Base-by-base conservation (phyloP, 208 protist species). In the Entamoeba invadens region DNA sequence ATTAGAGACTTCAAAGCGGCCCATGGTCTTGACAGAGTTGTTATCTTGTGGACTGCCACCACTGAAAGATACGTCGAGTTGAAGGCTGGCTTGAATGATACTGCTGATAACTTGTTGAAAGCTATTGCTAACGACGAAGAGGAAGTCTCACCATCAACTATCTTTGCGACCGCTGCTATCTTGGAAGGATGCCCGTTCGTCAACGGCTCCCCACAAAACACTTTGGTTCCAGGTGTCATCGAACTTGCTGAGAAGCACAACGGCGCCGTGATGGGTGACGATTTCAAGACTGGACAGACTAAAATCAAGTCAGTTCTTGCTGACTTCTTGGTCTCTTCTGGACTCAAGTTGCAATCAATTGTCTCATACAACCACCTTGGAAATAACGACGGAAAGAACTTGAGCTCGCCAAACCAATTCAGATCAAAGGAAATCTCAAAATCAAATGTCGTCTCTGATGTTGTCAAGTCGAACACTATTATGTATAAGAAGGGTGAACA, bases 221-320 rank as follows among this genome's bases (percentile, higher is more conserved):
- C 98, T 42, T 97, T 99, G 92, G 98, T 99, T 92, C 96, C 97
- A 16, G 98, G 97, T 91, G 93, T 98, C 46, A 93, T 98, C 35
- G 98, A 99, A 91, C 97, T 99, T 21, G 98, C 98, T 45, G 93
- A 96, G 91, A 94, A 95, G 91, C 93, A 98, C n/a, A 93, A 96
- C 72, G 97, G 98, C 10, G 97, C 97, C 91, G 97, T 99, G 93
- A 98, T 96, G 93, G 98, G 98, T 93, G 98, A 99, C 95, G 98
- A 99, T 96, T 99, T 99, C 97, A 99, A 99, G 96, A 97, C 97
- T 68, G 98, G 98, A 51, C 98, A 99, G 97, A 99, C 98, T n/a
- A 99, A 99, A 96, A 98, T 99, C 95, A 99, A 99, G 96, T 98
- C 97, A 44, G 93, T 94, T 92, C 95, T 99, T 87, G 97, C 98